These are phyloP conservation scores for Penicillium macrosclerotiorum DNA, from an alignment of 495 filamentous ascomycete species.

Conservation along the genomic window DNA sequence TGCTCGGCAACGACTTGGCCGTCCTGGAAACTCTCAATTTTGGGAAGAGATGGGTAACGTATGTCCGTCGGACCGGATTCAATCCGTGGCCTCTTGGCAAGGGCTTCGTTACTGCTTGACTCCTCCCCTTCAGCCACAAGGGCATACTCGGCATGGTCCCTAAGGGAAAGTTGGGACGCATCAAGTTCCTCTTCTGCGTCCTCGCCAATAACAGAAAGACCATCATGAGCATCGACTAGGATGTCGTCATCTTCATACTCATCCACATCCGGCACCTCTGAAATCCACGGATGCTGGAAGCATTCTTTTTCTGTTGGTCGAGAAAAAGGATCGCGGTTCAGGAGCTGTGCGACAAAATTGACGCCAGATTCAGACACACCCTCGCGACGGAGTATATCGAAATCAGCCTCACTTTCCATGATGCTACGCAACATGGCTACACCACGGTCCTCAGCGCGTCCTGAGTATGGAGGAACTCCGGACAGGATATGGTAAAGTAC, in stretches of 20 bases:
- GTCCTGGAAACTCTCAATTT: constrained; percentile 40
- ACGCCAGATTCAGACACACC: constrained; percentile 63
- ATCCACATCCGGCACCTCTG: constrained; percentile 38
- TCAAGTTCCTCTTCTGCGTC: constrained; percentile 51
- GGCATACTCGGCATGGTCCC: constrained; percentile 33
- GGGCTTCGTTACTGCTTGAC: constrained; percentile 31
- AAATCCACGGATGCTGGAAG: constrained; percentile 67
- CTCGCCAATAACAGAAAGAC: constrained; percentile 43
- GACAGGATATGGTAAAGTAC: constrained; percentile 82
- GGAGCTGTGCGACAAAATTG: constrained; percentile 71
- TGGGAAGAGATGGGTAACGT: constrained; percentile 43
- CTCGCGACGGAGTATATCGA: constrained; percentile 49
- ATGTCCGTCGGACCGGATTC: constrained; percentile 32
- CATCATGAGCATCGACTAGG: constrained; percentile 49
- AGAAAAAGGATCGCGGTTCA: constrained; percentile 66
- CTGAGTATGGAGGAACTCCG: constrained; percentile 73
- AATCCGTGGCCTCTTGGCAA: constrained; percentile 40
- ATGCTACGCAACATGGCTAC: constrained; percentile 74
- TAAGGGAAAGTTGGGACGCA: constrained; percentile 63
- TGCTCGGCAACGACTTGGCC: constrained; percentile 26
- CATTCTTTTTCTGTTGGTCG: constrained; percentile 65
- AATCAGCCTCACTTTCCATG: constrained; percentile 69
- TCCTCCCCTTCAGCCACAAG: constrained; percentile 29
- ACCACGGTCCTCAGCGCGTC: constrained; percentile 54
- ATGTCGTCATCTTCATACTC: constrained; percentile 49